phyloP scores from a whole-genome alignment of 2,329 filamentous ascomycete genomes.

The Fusarium avenaceum region DNA sequence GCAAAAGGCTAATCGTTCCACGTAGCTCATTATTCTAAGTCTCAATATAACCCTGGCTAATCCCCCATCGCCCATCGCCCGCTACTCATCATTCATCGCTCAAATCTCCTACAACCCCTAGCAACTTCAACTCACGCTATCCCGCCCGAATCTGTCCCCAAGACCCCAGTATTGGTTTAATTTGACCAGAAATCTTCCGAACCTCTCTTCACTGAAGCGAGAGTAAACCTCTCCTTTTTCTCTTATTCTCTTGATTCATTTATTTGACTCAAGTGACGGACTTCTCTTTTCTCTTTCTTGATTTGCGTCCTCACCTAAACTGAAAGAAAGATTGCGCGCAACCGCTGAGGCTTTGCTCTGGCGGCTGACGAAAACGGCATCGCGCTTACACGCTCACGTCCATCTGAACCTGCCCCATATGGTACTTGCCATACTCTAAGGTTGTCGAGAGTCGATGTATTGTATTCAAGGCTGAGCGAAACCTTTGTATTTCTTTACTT shows the following conservation, averaged over 20 bases:
- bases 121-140: conserved; percentile 20
- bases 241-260: neutral
- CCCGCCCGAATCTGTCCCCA: conserved; percentile 21
- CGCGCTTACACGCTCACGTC: conserved; percentile 45
- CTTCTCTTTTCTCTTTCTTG: conserved; percentile 3
- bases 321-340: conserved; percentile 22
- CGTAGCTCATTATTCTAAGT: conserved; percentile 36
- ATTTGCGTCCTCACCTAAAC: neutral
- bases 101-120: conserved; percentile 22
- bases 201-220: conserved; percentile 30
- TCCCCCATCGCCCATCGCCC: conserved; percentile 14
- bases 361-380: conserved; percentile 42
- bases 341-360: conserved; percentile 38
- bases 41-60: conserved; percentile 44
- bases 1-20: conserved; percentile 16
- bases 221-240: conserved; percentile 36
- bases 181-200: conserved; percentile 36
- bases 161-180: conserved; percentile 34
- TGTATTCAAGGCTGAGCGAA: conserved; percentile 36
- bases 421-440: conserved; percentile 18
- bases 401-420: conserved; percentile 44
- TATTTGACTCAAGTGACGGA: conserved; percentile 22
- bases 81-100: conserved; percentile 10
- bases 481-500: conserved; percentile 8
- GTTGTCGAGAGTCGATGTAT: conserved; percentile 33